Evolutionary conservation across 1,284 basidiomycete genomes (phyloP).

Genomic region (Cystobasidiaceae sp.): DNA sequence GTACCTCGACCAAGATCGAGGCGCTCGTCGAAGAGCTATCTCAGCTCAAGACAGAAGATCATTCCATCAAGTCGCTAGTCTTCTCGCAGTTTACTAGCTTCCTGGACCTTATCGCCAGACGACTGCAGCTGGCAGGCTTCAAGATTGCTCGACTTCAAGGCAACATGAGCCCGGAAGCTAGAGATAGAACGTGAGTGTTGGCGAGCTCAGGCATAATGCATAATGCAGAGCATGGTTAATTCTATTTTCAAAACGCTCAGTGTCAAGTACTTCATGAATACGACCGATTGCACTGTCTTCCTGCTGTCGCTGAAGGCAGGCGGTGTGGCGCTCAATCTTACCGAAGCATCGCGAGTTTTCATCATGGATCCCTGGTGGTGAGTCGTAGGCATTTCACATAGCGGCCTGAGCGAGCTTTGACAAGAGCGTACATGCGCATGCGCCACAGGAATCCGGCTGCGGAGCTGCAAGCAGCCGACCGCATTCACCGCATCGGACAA

Average conservation of each 20-base stretch:
- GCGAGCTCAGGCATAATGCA: too few relatives aligned
- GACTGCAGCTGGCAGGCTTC: slow-evolving; percentile 79
- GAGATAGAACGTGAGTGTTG: slow-evolving; percentile 56
- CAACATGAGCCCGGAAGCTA: slow-evolving; percentile 92
- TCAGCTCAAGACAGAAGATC: slow-evolving; percentile 74
- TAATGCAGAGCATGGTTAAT: not conserved
- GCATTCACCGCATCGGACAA: slow-evolving; percentile 68
- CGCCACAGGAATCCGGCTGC: slow-evolving; percentile 76
- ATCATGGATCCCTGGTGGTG: slow-evolving; percentile 49
- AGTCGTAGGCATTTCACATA: not conserved
- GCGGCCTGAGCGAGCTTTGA: not conserved
- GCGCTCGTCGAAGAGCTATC: slow-evolving; percentile 90
- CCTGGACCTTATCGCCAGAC: slow-evolving; percentile 81
- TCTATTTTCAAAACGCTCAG: slow-evolving; percentile 64
- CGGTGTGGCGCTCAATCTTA: slow-evolving; percentile 62
- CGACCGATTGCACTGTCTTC: slow-evolving; percentile 87
- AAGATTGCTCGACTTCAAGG: slow-evolving; percentile 92
- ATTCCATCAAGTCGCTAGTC: slow-evolving; percentile 92
- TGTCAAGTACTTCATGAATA: slow-evolving; percentile 43
- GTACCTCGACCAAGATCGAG: slow-evolving; percentile 94
- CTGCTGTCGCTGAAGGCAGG: slow-evolving; percentile 91
- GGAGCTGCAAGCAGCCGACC: slow-evolving; percentile 77
- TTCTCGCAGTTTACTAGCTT: slow-evolving; percentile 93
- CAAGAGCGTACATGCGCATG: not conserved
- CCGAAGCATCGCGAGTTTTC: slow-evolving; percentile 69